These are phyloP conservation scores for Cajanus cajan DNA, from an alignment of 306 rosid genomes.

Conservation along the genomic window DNA sequence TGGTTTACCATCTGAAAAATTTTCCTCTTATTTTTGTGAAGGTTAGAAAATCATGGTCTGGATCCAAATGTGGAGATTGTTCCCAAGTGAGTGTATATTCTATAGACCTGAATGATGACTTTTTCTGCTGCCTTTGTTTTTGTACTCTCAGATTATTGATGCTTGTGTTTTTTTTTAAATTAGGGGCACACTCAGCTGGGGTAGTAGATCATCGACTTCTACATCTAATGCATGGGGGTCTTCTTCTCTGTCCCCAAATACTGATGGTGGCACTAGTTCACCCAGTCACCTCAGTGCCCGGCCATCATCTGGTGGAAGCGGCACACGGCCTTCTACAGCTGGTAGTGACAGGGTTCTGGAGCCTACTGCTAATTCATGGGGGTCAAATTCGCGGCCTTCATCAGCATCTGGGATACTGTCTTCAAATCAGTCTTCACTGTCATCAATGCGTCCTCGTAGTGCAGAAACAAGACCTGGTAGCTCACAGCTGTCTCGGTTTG, in stretches of 20 bases:
- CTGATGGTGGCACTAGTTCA: slow-evolving; percentile 74
- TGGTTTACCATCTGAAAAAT: slow-evolving; percentile 35
- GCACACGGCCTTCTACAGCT: slow-evolving; percentile 91
- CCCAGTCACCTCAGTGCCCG: slow-evolving; percentile 80
- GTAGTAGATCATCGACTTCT: slow-evolving; percentile 80
- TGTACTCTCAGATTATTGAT: slow-evolving; percentile 7
- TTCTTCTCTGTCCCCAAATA: slow-evolving; percentile 72
- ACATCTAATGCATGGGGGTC: slow-evolving; percentile 90
- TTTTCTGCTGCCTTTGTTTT: slow-evolving; percentile 8
- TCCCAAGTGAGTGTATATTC: slow-evolving; percentile 74
- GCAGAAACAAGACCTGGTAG: slow-evolving; percentile 97
- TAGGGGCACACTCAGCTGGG: slow-evolving; percentile 98
- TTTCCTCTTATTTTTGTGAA: slow-evolving; percentile 42
- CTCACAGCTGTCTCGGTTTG: slow-evolving; percentile 94
- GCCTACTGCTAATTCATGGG: slow-evolving; percentile 61
- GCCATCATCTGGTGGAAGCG: slow-evolving; percentile 92
- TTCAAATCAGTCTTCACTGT: slow-evolving; percentile 64
- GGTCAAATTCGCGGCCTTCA: slow-evolving; percentile 87
- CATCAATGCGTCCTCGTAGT: slow-evolving; percentile 89
- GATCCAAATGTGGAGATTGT: slow-evolving; percentile 96
- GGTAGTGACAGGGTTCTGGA: slow-evolving; percentile 85
- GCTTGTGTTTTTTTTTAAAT: slow-evolving; percentile 7
- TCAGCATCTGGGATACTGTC: slow-evolving; percentile 86
- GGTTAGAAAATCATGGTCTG: slow-evolving; percentile 94
- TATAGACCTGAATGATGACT: background rate